Evolutionary conservation across 495 filamentous ascomycete species (phyloP), one percentile per base, ranked within the genome.

Genomic region (Penicillium steckii): DNA sequence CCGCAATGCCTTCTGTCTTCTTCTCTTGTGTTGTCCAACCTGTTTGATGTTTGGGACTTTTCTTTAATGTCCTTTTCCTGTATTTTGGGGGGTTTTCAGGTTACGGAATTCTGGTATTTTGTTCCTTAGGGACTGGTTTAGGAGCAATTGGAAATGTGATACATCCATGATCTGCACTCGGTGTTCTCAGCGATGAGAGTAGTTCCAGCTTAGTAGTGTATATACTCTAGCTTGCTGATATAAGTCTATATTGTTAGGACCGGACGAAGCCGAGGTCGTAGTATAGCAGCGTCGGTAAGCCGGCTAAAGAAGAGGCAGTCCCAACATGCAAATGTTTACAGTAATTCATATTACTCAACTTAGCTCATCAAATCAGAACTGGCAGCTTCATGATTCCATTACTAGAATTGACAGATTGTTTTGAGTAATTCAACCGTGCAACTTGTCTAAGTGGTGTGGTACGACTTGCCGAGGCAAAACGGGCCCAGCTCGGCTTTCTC

Each of bases 401-500:
- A n/a, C n/a, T n/a, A n/a, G n/a, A n/a, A n/a, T n/a, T n/a, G n/a
- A n/a, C n/a, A n/a, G n/a, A n/a, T n/a, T n/a, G n/a, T n/a, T n/a
- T n/a, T n/a, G n/a, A n/a, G n/a, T n/a, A n/a, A n/a, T n/a, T n/a
- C n/a, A n/a, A n/a, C n/a, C n/a, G n/a, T n/a, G n/a, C n/a, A n/a
- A n/a, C n/a, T n/a, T n/a, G n/a, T n/a, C n/a, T n/a, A n/a, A n/a
- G n/a, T 53, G 51, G 33, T 42, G 35, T 35, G 12, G 17, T n/a
- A n/a, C n/a, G n/a, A n/a, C n/a, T n/a, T n/a, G 59, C 65, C 65
- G 62, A 65, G 65, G 57, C 55, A 66, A 61, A 61, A 62, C 8
- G 48, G 48, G 35, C 46, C 24, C 12, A 43, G 49, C 62, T 67
- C 61, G 58, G 61, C 57, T 60, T 41, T 66, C 60, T 62, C 59